Conservation (phyloP, 495 filamentous ascomycete species). For the Penicillium turbatum region DNA sequence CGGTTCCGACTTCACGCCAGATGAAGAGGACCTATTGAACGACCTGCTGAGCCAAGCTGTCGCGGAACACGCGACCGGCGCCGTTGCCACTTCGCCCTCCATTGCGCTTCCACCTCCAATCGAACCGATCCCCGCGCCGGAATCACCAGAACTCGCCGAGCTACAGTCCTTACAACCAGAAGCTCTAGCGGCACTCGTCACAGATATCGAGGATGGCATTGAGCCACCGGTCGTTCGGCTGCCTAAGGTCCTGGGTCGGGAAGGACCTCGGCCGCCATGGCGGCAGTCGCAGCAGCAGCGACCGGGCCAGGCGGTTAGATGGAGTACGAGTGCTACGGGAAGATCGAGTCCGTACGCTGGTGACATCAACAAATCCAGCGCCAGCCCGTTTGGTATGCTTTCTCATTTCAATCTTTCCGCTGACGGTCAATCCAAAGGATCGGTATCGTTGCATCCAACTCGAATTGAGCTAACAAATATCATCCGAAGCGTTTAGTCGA, state of each 20-base stretch:
- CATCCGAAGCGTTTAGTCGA: conserved; percentile 63
- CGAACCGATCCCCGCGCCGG: conserved; percentile 8
- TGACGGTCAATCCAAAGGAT: neutral
- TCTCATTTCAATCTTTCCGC: neutral
- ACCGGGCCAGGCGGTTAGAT: conserved; percentile 4
- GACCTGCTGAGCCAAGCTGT: conserved; percentile 39
- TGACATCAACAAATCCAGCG: conserved; percentile 28
- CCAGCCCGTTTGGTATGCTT: conserved; percentile 32
- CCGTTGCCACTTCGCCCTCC: conserved; percentile 15
- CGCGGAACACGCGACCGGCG: conserved; percentile 24
- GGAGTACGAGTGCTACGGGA: conserved; percentile 4
- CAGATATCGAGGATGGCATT: conserved; percentile 40
- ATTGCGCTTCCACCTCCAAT: conserved; percentile 10
- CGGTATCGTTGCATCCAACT: neutral
- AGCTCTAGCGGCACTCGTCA: conserved; percentile 11
- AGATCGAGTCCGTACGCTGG: conserved; percentile 28
- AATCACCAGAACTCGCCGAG: conserved; percentile 3
- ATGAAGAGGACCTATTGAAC: conserved; percentile 54
- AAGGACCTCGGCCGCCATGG: conserved; percentile 36
- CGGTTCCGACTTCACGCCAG: conserved; percentile 65
- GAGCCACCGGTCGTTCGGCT: conserved; percentile 29
- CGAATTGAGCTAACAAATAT: conserved; percentile 48
- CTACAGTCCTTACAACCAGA: conserved; percentile 11
- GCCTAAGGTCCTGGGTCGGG: conserved; percentile 41
- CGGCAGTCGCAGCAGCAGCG: conserved; percentile 20